These are phyloP conservation scores for Cronartium quercuum DNA, from an alignment of 1,284 basidiomycete species.

Conservation along the genomic window DNA sequence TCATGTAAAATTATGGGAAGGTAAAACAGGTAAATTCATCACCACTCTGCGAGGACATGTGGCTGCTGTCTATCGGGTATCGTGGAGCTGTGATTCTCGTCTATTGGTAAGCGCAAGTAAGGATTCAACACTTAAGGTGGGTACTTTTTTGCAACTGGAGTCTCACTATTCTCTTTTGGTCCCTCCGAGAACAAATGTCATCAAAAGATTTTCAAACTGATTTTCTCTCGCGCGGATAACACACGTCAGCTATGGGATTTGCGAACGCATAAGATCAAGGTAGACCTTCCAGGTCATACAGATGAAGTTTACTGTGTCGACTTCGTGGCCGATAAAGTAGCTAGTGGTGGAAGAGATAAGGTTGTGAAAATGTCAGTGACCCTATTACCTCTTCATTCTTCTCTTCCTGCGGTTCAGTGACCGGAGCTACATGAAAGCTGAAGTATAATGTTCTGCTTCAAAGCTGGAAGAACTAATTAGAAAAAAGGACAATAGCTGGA, in stretches of 20 bases:
- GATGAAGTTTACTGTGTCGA: conserved; percentile 99
- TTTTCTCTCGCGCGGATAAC: conserved; percentile 2
- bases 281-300: conserved; percentile 87
- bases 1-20: conserved; percentile 89
- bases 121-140: conserved; percentile 86
- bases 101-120: conserved; percentile 90
- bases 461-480: not conserved
- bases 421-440: not conserved
- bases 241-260: conserved; percentile 75
- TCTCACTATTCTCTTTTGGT: not conserved
- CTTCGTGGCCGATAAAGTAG: conserved; percentile 94
- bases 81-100: conserved; percentile 90
- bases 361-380: conserved; percentile 57
- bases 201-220: not conserved
- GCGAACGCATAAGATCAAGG: conserved; percentile 86
- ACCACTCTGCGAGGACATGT: conserved; percentile 89
- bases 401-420: not conserved
- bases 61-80: conserved; percentile 83
- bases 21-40: conserved; percentile 83
- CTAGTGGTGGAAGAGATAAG: conserved; percentile 74
- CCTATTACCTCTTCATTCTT: too few relatives aligned
- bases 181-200: not conserved
- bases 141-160: conserved; percentile 41
- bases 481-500: too few relatives aligned
- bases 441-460: too few relatives aligned